Conservation (phyloP, 306 rosid species). For the Sicyos baderoa region DNA sequence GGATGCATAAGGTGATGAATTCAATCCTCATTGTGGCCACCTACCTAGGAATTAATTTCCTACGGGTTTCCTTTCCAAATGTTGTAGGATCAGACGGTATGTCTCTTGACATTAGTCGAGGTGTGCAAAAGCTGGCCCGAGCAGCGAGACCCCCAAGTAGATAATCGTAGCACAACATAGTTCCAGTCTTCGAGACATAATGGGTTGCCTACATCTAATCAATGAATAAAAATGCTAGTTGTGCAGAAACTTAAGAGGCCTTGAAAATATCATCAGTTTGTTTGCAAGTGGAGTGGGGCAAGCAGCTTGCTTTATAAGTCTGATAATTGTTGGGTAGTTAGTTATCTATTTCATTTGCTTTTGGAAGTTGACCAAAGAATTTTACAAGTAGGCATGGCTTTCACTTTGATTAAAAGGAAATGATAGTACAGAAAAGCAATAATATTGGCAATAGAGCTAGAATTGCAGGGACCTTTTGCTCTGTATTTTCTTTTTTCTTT, state of each 20-base stretch:
- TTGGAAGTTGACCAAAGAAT: constrained; percentile 24
- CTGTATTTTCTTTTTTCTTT: background rate
- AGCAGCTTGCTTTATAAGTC: constrained; percentile 27
- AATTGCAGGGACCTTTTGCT: constrained; percentile 11
- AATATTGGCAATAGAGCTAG: background rate
- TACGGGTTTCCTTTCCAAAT: too few relatives aligned
- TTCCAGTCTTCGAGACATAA: too few relatives aligned
- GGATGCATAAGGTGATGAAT: too few relatives aligned
- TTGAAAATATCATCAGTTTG: constrained; percentile 6
- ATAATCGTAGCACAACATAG: too few relatives aligned
- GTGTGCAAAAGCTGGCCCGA: too few relatives aligned
- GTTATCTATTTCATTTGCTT: constrained; percentile 30
- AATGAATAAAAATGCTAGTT: background rate
- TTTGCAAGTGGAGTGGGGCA: constrained; percentile 15
- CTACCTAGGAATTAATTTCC: too few relatives aligned
- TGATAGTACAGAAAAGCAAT: constrained; percentile 6
- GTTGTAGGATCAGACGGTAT: too few relatives aligned
- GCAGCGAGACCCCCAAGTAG: too few relatives aligned
- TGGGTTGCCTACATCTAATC: background rate
- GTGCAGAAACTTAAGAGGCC: background rate
- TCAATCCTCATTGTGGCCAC: too few relatives aligned
- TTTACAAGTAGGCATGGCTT: constrained; percentile 26
- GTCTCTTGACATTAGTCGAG: too few relatives aligned
- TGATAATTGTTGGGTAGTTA: constrained; percentile 21
- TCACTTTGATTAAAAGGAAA: constrained; percentile 21